Evolutionary conservation across 805 yeast species (phyloP), one percentile per base, ranked within the genome.

Genomic region (Saccharomyces kudriavzevii): DNA sequence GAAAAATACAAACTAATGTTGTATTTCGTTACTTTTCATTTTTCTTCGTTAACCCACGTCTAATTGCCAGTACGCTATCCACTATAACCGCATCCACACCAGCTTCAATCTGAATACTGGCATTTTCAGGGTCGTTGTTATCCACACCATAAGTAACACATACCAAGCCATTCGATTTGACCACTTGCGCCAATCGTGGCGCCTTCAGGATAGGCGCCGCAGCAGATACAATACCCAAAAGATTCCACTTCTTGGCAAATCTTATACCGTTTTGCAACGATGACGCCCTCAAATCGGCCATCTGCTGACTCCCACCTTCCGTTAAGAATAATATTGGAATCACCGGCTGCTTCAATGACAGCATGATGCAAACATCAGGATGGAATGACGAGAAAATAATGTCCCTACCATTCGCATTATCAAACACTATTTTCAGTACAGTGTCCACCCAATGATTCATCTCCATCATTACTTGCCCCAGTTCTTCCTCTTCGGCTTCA

Each of bases 71-170:
- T 1, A 92, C 98, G 52, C 89, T 84, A 70, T 92, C 98, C 2
- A 89, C 97, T 71, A 92, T 92, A n/a, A 92, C 97, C 0, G 99
- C 99, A 75, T 92, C 98, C 11, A 92, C 96, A 8, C 98, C 98
- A 3, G 95, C 91, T 58, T 82, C 83, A 85, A 92, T 85, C 70
- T 92, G 97, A 54, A 87, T 74, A 60, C 82, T 83, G 28, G 96
- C 90, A 56, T 83, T 83, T 54, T 81, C 89, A 0, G 97, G 96
- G 35, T 82, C 83, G 63, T 92, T 92, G 68, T 92, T 92, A 66
- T 79, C 77, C 1, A 80, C 77, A 28, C 98, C 98, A 62, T 92
- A 92, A 0, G 97, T 88, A 53, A 92, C 92, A 70, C 97, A 91
- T 11, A 91, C 97, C 58, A 92, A 77, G 0, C 97, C 97, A 49